Base-by-base conservation (phyloP, 192 early-diverging fungal genomes). In the Rhizoclosmatium globosum region DNA sequence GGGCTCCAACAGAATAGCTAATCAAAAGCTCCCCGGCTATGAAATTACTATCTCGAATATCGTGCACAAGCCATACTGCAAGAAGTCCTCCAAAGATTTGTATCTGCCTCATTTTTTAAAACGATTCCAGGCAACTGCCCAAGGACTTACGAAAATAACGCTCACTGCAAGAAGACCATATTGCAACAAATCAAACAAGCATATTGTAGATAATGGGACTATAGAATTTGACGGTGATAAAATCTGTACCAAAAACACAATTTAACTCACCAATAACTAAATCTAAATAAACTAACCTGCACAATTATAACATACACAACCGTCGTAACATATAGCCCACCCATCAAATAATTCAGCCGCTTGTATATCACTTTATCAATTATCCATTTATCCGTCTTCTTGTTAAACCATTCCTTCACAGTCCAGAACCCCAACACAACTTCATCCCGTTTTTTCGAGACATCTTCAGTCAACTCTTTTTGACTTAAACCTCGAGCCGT, bases 121-220 rank as follows among this genome's bases (percentile, higher is more conserved):
- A 50, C 4, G 15, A 15, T 50, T 9, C 48, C 48, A 50, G 48
- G 15, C 6, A 50, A 50, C 4, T 50, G 48, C 4, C 15, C 4
- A 50, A 50, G 4, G 6, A 50, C 48, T 4, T 9, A 68, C 45
- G 23, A 68, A 45, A 44, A 68, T 11, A 2, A 68, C 66, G 38
- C 42, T 23, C 39, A 39, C 6, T 45, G 15, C 44, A 44, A 68
- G 15, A 47, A 68, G 45, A n/a, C 66, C 66, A 23, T 45, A 68
- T 42, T 68, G 66, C 38, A 68, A 11, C 15, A 68, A 46, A 46
- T 68, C 66, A 68, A 68, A 68, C 1, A 43, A 44, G 66, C 66
- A 68, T 0, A 45, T 19, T 1, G 45, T 13, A 47, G 13, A 15
- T 46, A 45, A 13, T 15, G 38, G 66, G 17, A 47, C 45, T 68